Evolutionary conservation across 1,284 basidiomycete species (phyloP).

Genomic region (Flammula alnicola): DNA sequence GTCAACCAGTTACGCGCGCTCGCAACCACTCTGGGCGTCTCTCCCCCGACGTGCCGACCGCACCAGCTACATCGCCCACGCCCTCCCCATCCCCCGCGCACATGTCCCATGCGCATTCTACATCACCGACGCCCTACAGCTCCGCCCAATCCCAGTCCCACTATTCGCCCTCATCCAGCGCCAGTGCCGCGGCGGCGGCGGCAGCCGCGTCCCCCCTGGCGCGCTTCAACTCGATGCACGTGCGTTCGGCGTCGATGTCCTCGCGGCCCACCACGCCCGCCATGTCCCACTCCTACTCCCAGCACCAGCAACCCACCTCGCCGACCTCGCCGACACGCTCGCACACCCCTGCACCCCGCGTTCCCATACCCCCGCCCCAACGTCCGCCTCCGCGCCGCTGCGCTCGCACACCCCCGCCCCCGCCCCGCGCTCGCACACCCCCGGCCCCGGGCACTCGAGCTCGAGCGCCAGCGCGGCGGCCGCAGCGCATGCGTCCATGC

Average conservation of each 20-base stretch:
- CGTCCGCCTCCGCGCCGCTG: constrained; percentile 16
- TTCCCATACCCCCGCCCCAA: constrained; percentile 28
- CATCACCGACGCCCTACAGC: constrained; percentile 26
- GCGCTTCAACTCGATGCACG: constrained; percentile 53
- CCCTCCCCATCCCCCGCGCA: constrained; percentile 36
- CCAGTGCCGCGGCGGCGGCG: constrained; percentile 26
- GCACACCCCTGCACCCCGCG: constrained; percentile 33
- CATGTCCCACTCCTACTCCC: constrained; percentile 34
- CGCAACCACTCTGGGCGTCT: constrained; percentile 43
- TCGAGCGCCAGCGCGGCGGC: constrained; percentile 5
- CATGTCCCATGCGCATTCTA: constrained; percentile 2
- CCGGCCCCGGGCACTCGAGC: constrained; percentile 5
- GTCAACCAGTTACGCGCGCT: constrained; percentile 58
- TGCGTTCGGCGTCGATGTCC: constrained; percentile 53
- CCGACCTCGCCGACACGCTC: constrained; percentile 27
- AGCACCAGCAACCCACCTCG: constrained; percentile 18
- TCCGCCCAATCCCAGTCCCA: constrained; percentile 13
- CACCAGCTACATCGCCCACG: constrained; percentile 41
- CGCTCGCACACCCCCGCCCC: constrained; percentile 31
- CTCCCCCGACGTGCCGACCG: constrained; percentile 35
- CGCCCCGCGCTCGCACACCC: constrained; percentile 24
- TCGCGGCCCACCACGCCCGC: constrained; percentile 58
- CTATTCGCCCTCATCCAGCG: constrained; percentile 13
- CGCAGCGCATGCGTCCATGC: constrained; percentile 3
- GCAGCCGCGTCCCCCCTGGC: constrained; percentile 41